phyloP scores from a whole-genome alignment of 2,329 filamentous ascomycete genomes.

The Raffaelea ambrosiae region DNA sequence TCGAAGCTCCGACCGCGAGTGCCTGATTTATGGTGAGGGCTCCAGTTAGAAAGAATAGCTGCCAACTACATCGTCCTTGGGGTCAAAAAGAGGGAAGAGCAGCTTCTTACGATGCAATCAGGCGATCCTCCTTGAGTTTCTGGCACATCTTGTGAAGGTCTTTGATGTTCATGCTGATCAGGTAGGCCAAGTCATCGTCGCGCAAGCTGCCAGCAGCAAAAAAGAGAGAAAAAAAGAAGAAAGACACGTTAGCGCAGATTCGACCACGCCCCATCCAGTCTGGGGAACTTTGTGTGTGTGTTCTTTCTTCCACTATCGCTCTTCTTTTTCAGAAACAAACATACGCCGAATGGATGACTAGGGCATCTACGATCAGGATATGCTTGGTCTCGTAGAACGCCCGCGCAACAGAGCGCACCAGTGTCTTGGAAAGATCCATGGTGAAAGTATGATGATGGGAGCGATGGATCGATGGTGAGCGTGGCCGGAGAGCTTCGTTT shows the following conservation, averaged over 20 bases:
- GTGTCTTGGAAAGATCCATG: slow-evolving; percentile 56
- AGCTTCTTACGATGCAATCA: slow-evolving; percentile 61
- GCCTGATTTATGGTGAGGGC: no score
- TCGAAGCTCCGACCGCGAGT: slow-evolving; percentile 66
- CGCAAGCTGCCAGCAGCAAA: slow-evolving; percentile 37
- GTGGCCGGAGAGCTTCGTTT: not conserved
- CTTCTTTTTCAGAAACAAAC: slow-evolving; percentile 20
- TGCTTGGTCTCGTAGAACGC: slow-evolving; percentile 83
- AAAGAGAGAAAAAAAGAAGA: slow-evolving; percentile 23
- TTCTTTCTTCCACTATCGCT: slow-evolving; percentile 17
- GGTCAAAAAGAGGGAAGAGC: not conserved
- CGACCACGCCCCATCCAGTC: no score
- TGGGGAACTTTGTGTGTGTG: slow-evolving; percentile 17
- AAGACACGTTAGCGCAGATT: not conserved
- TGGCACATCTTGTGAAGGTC: slow-evolving; percentile 85
- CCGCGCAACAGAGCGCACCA: slow-evolving; percentile 78
- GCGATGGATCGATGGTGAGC: no score
- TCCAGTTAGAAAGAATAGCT: no score
- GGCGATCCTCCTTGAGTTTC: slow-evolving; percentile 74
- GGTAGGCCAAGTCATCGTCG: slow-evolving; percentile 77
- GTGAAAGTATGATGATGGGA: not conserved
- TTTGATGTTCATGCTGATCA: slow-evolving; percentile 86
- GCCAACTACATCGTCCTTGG: no score
- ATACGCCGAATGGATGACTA: slow-evolving; percentile 74
- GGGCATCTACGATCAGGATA: slow-evolving; percentile 75